A percentile compares a stretch with the other conserved stretches of the same genome.
Conservation (phyloP, 768 basidiomycete species). For the Amanita inopinata region DNA sequence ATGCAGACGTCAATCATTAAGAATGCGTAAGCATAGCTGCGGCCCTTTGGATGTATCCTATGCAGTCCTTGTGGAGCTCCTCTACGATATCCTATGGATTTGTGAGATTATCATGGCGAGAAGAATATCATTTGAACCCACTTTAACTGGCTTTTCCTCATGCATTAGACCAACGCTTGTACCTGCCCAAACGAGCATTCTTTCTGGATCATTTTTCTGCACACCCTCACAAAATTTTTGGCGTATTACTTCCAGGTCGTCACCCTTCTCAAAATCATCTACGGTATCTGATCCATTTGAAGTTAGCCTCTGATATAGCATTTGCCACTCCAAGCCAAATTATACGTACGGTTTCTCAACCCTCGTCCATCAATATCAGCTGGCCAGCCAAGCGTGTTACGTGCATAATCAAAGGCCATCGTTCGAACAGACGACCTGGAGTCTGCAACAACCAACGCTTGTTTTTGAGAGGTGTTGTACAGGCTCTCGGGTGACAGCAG, state of each 20-base stretch:
- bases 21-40: neutral
- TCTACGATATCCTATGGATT: constrained; percentile 41
- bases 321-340: neutral
- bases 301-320: no score
- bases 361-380: constrained; percentile 52
- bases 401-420: constrained; percentile 52
- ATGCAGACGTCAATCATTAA: no score
- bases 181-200: constrained; percentile 62
- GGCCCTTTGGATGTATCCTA: constrained; percentile 21
- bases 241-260: constrained; percentile 31
- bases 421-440: constrained; percentile 42
- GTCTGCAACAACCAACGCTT: constrained; percentile 37
- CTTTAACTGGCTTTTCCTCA: constrained; percentile 30
- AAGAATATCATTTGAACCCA: constrained; percentile 12
- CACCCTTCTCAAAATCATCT: constrained; percentile 43
- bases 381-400: constrained; percentile 52
- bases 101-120: constrained; percentile 1
- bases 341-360: constrained; percentile 37
- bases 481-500: constrained; percentile 56
- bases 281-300: constrained; percentile 37
- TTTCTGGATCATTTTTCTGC: constrained; percentile 33
- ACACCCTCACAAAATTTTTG: constrained; percentile 36
- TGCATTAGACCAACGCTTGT: constrained; percentile 51
- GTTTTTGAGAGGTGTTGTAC: constrained; percentile 45
- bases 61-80: constrained; percentile 41